Base-by-base conservation (phyloP, 352 stramenopile genomes). In the Pythium rhizo-oryzae region DNA sequence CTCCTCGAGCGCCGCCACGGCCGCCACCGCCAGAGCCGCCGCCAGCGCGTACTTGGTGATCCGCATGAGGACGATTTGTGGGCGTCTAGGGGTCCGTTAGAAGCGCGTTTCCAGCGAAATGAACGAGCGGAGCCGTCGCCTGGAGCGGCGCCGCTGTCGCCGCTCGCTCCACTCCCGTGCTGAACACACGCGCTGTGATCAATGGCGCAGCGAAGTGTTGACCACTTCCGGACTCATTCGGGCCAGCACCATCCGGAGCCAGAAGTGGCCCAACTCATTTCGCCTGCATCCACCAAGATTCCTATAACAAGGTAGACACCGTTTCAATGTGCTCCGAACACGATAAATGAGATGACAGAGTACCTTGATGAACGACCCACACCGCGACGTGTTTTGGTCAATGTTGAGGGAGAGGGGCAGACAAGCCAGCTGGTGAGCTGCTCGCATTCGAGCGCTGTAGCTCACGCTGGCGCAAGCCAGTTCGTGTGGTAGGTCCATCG, bases 191-290 rank as follows among this genome's bases (percentile, higher is more conserved):
- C 41, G 41, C 44, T 15, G 18, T 51, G 16, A n/a, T 12, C 44
- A 25, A 51, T 28, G n/a, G 44, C 28, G 15, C 23, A 4, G 33
- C 13, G 33, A 30, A 35, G 37, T 15, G n/a, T 21, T 35, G 37
- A 23, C 19, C 35, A 44, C 5, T 53, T 28, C 6, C 18, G 35
- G 12, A 15, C 35, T 47, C 9, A n/a, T 47, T 19, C 15, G 13
- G 41, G 41, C 8, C 41, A 47, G 41, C 41, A 15, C 41, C 41
- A 41, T 4, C 25, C 52, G n/a, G 24, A 54, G 12, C 19, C 9
- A 23, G 44, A 25, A 54, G 56, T 62, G 41, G 55, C 56, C 24
- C 43, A 62, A 62, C 56, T 62, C 56, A 62, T 62, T 62, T 53
- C 15, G 19, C 6, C 2, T 28, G 15, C 33, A 46, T 58, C 18